Percentiles rank a stretch among this genome's conserved stretches.
Conservation (phyloP, 345 rosid genomes). For the Alliaria petiolata region DNA sequence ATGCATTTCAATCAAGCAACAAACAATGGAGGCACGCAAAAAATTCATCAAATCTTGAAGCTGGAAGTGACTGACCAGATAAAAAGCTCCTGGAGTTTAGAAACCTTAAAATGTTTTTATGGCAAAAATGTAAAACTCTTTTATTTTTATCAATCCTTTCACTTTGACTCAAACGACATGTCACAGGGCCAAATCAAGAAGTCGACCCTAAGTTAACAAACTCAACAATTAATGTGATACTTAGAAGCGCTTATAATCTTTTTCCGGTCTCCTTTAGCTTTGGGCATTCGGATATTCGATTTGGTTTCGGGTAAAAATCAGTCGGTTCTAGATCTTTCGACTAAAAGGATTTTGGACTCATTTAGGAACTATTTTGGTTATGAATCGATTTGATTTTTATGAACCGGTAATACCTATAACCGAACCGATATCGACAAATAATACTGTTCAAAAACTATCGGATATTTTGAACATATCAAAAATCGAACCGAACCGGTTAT, state of each 20-base stretch:
- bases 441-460: no score
- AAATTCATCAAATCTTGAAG: not conserved
- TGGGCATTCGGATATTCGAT: no score
- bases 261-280: no score
- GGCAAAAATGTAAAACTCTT: not conserved
- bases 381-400: no score
- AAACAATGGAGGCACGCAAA: not conserved
- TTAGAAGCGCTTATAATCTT: not conserved
- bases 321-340: no score
- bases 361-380: no score
- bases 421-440: no score
- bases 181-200: not conserved
- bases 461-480: no score
- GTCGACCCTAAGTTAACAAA: not conserved
- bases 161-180: not conserved
- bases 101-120: not conserved
- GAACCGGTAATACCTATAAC: no score
- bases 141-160: not conserved
- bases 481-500: no score
- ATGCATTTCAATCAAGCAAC: not conserved
- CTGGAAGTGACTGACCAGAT: not conserved
- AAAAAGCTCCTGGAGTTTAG: not conserved
- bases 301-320: no score
- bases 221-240: not conserved
- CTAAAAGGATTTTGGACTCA: no score